These are phyloP conservation scores for Kalmusia sp. DNA, from an alignment of 2,329 filamentous ascomycete species.

Conservation along the genomic window DNA sequence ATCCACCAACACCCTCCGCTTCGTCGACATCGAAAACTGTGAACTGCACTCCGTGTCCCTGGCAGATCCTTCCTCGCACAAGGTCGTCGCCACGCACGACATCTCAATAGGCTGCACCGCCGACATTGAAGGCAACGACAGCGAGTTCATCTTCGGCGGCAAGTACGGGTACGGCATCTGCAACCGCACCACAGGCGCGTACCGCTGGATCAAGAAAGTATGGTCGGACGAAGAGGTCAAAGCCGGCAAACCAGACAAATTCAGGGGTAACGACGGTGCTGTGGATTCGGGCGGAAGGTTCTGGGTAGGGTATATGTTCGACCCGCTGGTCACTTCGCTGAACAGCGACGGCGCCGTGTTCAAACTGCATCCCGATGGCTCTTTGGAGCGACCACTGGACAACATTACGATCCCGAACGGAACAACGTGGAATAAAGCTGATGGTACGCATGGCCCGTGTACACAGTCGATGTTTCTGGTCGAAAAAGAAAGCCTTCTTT, in stretches of 20 bases:
- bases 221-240: slow-evolving; percentile 60
- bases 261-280: slow-evolving; percentile 81
- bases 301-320: slow-evolving; percentile 88
- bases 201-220: slow-evolving; percentile 63
- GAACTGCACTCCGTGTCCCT: slow-evolving; percentile 76
- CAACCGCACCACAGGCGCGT: slow-evolving; percentile 66
- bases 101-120: slow-evolving; percentile 69
- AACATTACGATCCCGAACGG: slow-evolving; percentile 82
- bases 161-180: slow-evolving; percentile 85
- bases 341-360: slow-evolving; percentile 68
- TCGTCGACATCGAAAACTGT: slow-evolving; percentile 83
- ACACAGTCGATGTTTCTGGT: too few species aligned
- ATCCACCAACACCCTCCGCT: slow-evolving; percentile 70
- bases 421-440: slow-evolving; percentile 78
- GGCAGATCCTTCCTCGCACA: slow-evolving; percentile 65
- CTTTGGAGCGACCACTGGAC: slow-evolving; percentile 66
- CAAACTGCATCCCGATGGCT: slow-evolving; percentile 70
- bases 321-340: slow-evolving; percentile 68
- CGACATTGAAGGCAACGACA: slow-evolving; percentile 73
- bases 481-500: too few species aligned
- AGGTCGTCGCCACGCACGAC: slow-evolving; percentile 62
- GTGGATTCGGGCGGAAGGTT: slow-evolving; percentile 82
- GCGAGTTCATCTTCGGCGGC: slow-evolving; percentile 77
- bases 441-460: too few species aligned
- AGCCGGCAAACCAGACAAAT: slow-evolving; percentile 54